These are phyloP conservation scores for Ogataea henricii DNA, from an alignment of 805 yeast species.

Conservation along the genomic window DNA sequence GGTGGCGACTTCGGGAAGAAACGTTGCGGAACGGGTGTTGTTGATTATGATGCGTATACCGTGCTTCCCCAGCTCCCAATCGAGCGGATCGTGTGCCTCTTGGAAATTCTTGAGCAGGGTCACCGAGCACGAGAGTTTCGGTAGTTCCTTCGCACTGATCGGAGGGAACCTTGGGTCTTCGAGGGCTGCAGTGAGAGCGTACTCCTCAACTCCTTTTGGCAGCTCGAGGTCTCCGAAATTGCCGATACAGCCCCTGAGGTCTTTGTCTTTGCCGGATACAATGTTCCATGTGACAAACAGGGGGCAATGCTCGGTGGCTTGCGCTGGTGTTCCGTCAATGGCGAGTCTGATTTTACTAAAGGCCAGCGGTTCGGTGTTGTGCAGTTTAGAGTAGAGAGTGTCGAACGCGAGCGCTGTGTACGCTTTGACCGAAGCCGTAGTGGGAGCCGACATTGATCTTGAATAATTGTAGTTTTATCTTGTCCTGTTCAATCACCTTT, in stretches of 20 bases:
- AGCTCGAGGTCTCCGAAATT: conserved; percentile 65
- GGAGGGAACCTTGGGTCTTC: conserved; percentile 80
- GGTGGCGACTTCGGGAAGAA: conserved; percentile 84
- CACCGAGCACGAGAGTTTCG: conserved; percentile 54
- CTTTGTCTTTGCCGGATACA: conserved; percentile 30
- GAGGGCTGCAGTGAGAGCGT: conserved; percentile 69
- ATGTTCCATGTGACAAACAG: conserved; percentile 88
- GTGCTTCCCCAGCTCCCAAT: conserved; percentile 83
- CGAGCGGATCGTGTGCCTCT: conserved; percentile 49
- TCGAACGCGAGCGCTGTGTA: conserved; percentile 46
- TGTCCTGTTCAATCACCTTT: background rate
- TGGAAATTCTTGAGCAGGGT: conserved; percentile 66
- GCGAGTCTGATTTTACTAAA: conserved; percentile 13
- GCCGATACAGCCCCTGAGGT: conserved; percentile 90
- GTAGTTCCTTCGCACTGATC: conserved; percentile 55
- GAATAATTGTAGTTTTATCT: background rate
- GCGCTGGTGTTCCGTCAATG: conserved; percentile 13
- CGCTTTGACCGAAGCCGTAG: conserved; percentile 27
- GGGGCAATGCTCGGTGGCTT: conserved; percentile 44
- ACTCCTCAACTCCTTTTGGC: conserved; percentile 59
- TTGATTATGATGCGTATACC: conserved; percentile 69
- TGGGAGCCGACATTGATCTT: background rate
- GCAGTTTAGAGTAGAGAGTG: conserved; percentile 34
- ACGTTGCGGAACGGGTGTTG: conserved; percentile 65
- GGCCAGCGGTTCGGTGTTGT: conserved; percentile 17